These are phyloP conservation scores for Haematococcus lacustris DNA, from an alignment of 139 green algal genomes.

Conservation along the genomic window DNA sequence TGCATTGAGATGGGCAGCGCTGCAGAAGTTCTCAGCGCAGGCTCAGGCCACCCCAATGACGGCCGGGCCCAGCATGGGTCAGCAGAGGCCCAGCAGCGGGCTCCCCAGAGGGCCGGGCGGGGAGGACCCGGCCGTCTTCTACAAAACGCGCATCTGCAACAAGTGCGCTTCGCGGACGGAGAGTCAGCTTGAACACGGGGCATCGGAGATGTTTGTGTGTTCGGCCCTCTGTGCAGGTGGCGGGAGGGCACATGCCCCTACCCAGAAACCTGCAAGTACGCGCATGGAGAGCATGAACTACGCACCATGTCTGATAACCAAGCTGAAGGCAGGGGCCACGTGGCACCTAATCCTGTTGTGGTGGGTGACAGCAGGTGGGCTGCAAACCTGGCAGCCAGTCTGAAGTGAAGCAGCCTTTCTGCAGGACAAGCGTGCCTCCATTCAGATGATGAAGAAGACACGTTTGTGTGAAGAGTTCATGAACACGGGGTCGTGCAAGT, in stretches of 20 bases:
- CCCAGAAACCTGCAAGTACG: constrained; percentile 40
- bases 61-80: neutral
- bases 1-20: constrained; percentile 23
- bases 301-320: constrained; percentile 5
- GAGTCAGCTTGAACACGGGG: neutral
- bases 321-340: neutral
- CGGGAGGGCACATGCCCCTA: constrained; percentile 38
- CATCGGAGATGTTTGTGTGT: neutral
- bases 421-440: constrained; percentile 22
- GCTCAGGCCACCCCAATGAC: neutral
- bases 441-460: constrained; percentile 34
- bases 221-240: constrained; percentile 14
- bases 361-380: neutral
- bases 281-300: constrained; percentile 41
- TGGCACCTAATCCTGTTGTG: neutral
- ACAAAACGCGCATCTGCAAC: constrained; percentile 44
- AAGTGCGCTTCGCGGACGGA: constrained; percentile 18
- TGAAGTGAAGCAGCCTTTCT: neutral
- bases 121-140: constrained; percentile 10
- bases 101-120: neutral
- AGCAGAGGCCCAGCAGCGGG: neutral
- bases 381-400: neutral
- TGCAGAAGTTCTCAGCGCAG: constrained; percentile 20
- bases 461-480: constrained; percentile 40
- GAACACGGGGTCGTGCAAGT: constrained; percentile 22